Conservation (phyloP, 2,329 filamentous ascomycete species). For the Graphilbum ipis-grandicollis region DNA sequence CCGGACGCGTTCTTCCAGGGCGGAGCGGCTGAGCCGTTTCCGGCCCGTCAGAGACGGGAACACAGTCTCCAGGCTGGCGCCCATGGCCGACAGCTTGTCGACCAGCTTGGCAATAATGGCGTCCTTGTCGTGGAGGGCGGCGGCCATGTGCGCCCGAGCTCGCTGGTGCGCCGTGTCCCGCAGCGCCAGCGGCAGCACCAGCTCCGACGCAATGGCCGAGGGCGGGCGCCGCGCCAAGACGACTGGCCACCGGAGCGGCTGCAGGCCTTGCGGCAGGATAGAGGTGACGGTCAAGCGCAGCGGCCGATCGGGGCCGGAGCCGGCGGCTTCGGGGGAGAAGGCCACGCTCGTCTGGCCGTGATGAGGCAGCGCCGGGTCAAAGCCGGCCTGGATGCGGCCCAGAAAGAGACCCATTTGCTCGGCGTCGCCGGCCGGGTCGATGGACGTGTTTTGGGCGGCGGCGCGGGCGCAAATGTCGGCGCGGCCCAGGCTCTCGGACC, state of each 20-base stretch:
- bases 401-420: slow-evolving; percentile 53
- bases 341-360: not conserved
- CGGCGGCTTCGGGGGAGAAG: no score
- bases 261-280: slow-evolving; percentile 21
- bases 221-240: slow-evolving; percentile 15
- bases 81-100: slow-evolving; percentile 35
- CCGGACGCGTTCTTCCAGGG: slow-evolving; percentile 29
- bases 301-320: no score
- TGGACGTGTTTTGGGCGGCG: slow-evolving; percentile 45
- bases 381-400: slow-evolving; percentile 36
- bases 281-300: not conserved
- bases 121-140: slow-evolving; percentile 31
- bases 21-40: slow-evolving; percentile 24
- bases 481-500: slow-evolving; percentile 47
- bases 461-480: slow-evolving; percentile 46
- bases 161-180: slow-evolving; percentile 21
- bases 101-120: slow-evolving; percentile 28
- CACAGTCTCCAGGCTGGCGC: slow-evolving; percentile 32
- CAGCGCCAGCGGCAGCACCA: slow-evolving; percentile 34
- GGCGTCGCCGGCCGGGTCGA: slow-evolving; percentile 53
- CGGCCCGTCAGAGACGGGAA: slow-evolving; percentile 30
- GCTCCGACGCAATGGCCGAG: slow-evolving; percentile 24
- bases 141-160: slow-evolving; percentile 25
- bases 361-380: slow-evolving; percentile 26
- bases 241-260: slow-evolving; percentile 16